These are phyloP conservation scores for Coprinopsis marcescibilis DNA, from an alignment of 768 basidiomycete species.

Conservation along the genomic window DNA sequence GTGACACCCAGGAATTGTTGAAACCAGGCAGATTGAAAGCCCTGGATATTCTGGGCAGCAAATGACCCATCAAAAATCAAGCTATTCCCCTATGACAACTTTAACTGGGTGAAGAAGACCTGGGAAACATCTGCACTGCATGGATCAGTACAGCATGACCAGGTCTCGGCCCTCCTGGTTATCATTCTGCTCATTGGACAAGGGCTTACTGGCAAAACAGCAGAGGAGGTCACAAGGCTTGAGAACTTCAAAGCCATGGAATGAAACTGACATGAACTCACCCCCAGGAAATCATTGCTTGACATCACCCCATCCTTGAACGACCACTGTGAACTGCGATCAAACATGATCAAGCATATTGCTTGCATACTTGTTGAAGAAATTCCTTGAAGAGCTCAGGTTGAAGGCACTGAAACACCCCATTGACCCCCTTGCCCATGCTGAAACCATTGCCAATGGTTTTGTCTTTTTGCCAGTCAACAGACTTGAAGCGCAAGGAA, in stretches of 20 bases:
- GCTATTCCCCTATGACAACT: slow-evolving; percentile 20
- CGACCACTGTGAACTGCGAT: not conserved
- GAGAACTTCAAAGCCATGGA: not conserved
- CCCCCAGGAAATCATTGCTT: no score
- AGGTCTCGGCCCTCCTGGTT: slow-evolving; percentile 18
- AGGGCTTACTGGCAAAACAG: slow-evolving; percentile 1
- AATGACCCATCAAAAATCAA: slow-evolving; percentile 15
- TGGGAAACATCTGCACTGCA: slow-evolving; percentile 14
- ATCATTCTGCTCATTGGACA: slow-evolving; percentile 2
- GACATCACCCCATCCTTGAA: not conserved
- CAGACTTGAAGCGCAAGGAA: slow-evolving; percentile 6
- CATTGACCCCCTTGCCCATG: not conserved
- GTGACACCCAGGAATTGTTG: no score
- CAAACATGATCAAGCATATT: not conserved
- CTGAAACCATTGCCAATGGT: slow-evolving; percentile 4
- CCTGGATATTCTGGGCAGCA: no score
- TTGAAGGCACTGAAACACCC: not conserved
- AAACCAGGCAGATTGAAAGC: no score
- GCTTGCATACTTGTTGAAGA: not conserved
- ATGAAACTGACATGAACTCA: no score
- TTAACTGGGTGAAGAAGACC: slow-evolving; percentile 17
- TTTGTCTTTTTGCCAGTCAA: not conserved
- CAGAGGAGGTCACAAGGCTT: slow-evolving; percentile 5
- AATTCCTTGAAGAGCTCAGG: not conserved
- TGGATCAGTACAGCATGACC: slow-evolving; percentile 13